Percentiles rank a stretch among this genome's conserved stretches.
phyloP scores from a whole-genome alignment of 73 alveolate genomes.

The Tetrahymena elliotti region DNA sequence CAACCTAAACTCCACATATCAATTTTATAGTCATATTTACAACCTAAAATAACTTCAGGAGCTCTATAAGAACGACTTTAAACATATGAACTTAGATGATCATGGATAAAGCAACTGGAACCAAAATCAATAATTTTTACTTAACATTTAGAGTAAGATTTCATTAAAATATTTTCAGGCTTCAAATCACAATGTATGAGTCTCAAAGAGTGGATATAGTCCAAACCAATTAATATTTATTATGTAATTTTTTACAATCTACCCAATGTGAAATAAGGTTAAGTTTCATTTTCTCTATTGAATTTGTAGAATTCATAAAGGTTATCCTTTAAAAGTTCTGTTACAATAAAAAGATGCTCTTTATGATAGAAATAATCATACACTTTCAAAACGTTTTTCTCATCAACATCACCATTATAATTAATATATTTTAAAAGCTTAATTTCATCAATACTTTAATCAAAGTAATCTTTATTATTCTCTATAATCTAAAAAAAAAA shows the following conservation, averaged over 20 bases:
- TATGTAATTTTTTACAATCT: conserved; percentile 54
- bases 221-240: conserved; percentile 53
- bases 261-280: conserved; percentile 78
- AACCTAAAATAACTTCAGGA: conserved; percentile 72
- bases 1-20: conserved; percentile 75
- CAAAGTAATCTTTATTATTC: conserved; percentile 98
- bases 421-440: conserved; percentile 93
- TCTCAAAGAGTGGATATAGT: conserved; percentile 55
- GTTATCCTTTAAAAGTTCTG: conserved; percentile 97
- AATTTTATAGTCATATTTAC: conserved; percentile 63
- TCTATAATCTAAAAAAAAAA: conserved; percentile 63
- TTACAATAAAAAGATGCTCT: conserved; percentile 95
- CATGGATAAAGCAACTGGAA: conserved; percentile 53
- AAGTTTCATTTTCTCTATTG: conserved; percentile 90
- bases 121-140: conserved; percentile 68
- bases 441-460: conserved; percentile 96
- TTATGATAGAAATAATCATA: conserved; percentile 63
- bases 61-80: conserved; percentile 69
- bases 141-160: conserved; percentile 46
- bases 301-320: conserved; percentile 96
- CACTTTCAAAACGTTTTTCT: conserved; percentile 54
- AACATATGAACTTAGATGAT: conserved; percentile 46
- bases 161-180: conserved; percentile 41
- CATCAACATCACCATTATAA: conserved; percentile 94
- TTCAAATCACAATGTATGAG: conserved; percentile 36